A percentile compares a stretch with the other conserved stretches of the same genome.
These are phyloP conservation scores for Russula brevipes DNA, from an alignment of 768 basidiomycete species.

Conservation along the genomic window DNA sequence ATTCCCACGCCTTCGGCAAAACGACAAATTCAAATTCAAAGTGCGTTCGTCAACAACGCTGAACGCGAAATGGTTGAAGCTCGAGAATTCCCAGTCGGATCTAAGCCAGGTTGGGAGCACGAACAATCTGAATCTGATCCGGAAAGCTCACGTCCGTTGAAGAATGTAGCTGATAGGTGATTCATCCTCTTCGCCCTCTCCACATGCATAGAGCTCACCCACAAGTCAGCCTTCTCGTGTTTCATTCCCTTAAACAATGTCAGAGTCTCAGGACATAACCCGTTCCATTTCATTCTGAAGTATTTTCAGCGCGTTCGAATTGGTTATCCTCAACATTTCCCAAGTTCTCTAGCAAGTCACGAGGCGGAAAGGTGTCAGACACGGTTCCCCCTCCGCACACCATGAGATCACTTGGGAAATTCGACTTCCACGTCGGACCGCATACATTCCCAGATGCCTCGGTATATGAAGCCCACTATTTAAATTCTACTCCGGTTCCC, in stretches of 20 bases:
- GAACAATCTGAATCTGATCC: slow-evolving; percentile 40
- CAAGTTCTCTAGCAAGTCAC: slow-evolving; percentile 63
- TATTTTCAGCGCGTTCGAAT: slow-evolving; percentile 55
- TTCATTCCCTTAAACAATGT: slow-evolving; percentile 73
- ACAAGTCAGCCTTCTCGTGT: slow-evolving; percentile 48
- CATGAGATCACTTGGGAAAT: slow-evolving; percentile 58
- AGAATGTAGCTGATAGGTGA: slow-evolving; percentile 58
- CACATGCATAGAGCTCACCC: slow-evolving; percentile 5
- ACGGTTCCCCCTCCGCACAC: slow-evolving; percentile 60
- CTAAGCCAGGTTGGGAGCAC: slow-evolving; percentile 56
- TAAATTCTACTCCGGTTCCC: slow-evolving; percentile 32
- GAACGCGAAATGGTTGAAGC: slow-evolving; percentile 8
- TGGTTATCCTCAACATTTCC: slow-evolving; percentile 64
- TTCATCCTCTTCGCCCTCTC: not conserved
- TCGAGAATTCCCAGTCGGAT: slow-evolving; percentile 50
- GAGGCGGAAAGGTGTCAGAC: slow-evolving; percentile 52
- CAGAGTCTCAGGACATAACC: slow-evolving; percentile 21
- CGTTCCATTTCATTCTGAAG: slow-evolving; percentile 18
- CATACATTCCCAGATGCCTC: slow-evolving; percentile 63
- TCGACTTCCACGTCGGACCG: slow-evolving; percentile 69
- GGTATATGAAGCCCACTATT: slow-evolving; percentile 71
- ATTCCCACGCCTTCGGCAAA: slow-evolving; percentile 5
- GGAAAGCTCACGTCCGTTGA: slow-evolving; percentile 33
- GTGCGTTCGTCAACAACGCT: not conserved
- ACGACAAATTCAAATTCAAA: slow-evolving; percentile 1